These are phyloP conservation scores for Phyllosticta ampelicida DNA, from an alignment of 2,329 filamentous ascomycete genomes.

Conservation along the genomic window DNA sequence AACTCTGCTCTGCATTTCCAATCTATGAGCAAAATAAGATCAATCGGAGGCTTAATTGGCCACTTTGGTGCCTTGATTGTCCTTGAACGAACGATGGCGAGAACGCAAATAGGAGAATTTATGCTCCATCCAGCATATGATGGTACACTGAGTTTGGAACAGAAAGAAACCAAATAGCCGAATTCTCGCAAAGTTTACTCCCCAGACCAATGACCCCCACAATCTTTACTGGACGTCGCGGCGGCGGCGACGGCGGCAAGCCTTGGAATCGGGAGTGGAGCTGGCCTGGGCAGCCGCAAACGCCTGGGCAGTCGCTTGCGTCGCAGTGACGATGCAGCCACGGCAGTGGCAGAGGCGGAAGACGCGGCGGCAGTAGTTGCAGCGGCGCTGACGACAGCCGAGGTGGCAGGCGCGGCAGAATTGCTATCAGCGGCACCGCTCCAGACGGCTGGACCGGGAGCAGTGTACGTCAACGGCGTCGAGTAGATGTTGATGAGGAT, in stretches of 20 bases:
- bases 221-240: not conserved
- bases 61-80: not conserved
- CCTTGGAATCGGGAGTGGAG: not conserved
- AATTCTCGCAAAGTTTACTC: not conserved
- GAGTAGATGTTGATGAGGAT: slow-evolving; percentile 34
- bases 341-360: not conserved
- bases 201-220: not conserved
- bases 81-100: not conserved
- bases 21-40: not conserved
- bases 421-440: slow-evolving; percentile 15
- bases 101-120: not conserved
- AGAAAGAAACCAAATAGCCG: not conserved
- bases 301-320: not conserved
- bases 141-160: not conserved
- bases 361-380: not conserved
- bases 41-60: not conserved
- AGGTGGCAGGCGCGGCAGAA: not conserved
- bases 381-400: not conserved
- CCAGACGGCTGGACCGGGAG: slow-evolving; percentile 34
- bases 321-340: not conserved
- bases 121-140: not conserved
- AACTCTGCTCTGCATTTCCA: not conserved
- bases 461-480: slow-evolving; percentile 27
- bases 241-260: not conserved
- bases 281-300: not conserved